phyloP scores from a whole-genome alignment of 768 basidiomycete genomes.

The Termitomyces sp. region DNA sequence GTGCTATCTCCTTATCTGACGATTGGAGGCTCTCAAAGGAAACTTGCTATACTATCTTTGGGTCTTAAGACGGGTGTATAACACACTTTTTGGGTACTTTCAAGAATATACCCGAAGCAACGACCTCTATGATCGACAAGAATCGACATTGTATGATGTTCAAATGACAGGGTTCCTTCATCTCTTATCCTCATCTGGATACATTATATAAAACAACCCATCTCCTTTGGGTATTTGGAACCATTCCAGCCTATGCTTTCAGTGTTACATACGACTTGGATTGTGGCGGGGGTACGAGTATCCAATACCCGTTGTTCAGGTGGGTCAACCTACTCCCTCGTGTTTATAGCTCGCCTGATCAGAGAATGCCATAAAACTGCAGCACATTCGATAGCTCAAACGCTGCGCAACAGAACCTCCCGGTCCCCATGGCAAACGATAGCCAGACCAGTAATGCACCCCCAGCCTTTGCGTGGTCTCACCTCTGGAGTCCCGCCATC shows the following conservation, averaged over 20 bases:
- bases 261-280: neutral
- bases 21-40: no score
- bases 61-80: neutral
- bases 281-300: neutral
- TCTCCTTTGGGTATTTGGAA: neutral
- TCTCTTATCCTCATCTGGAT: neutral
- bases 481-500: constrained; percentile 30
- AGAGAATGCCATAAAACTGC: neutral
- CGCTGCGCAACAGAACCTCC: neutral
- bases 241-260: neutral
- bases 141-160: no score
- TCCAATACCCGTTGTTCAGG: neutral
- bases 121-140: neutral
- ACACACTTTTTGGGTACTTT: no score
- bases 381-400: neutral
- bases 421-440: neutral
- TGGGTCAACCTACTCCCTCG: neutral
- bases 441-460: neutral
- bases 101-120: neutral
- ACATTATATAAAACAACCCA: neutral
- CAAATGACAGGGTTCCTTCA: neutral
- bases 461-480: constrained; percentile 28
- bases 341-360: neutral
- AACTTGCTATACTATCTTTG: no score
- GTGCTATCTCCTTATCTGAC: no score